Evolutionary conservation across 495 filamentous ascomycete genomes (phyloP).

Genomic region (Penicillium verhagenii): DNA sequence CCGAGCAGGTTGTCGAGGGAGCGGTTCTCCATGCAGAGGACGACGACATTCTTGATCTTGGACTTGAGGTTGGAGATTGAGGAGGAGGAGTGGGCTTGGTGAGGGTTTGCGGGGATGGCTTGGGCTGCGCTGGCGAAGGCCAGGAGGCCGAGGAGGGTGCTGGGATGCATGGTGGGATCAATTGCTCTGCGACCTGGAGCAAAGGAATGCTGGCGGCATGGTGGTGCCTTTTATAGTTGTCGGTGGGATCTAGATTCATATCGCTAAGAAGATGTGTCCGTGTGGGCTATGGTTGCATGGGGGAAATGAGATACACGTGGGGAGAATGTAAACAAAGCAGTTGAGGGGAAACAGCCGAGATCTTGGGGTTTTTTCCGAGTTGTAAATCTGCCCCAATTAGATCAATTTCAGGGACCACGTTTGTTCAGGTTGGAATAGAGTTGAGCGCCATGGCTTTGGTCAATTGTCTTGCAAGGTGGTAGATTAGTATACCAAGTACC

Average conservation of each 20-base stretch:
- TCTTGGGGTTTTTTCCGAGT: neutral
- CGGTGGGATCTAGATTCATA: too few species aligned
- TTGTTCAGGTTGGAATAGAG: neutral
- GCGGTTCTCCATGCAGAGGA: constrained; percentile 47
- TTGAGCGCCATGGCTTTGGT: too few species aligned
- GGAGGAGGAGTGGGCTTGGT: constrained; percentile 14
- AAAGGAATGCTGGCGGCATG: neutral
- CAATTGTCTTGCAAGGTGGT: too few species aligned
- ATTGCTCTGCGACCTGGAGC: neutral
- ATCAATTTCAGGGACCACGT: neutral
- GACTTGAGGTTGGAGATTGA: constrained; percentile 35
- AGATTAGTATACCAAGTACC: too few species aligned
- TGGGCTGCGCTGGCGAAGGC: constrained; percentile 34
- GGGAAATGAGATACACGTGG: neutral
- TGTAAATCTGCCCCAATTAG: neutral
- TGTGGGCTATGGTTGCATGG: neutral
- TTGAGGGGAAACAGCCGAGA: neutral
- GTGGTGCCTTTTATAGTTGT: neutral
- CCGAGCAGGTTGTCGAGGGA: constrained; percentile 47
- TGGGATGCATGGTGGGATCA: constrained; percentile 28
- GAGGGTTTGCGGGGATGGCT: constrained; percentile 24
- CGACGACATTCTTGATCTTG: constrained; percentile 49
- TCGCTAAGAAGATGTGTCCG: too few species aligned
- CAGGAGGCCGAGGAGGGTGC: constrained; percentile 33
- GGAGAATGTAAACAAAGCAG: neutral